Percentiles rank a stretch among this genome's conserved stretches.
Evolutionary conservation across 192 early-diverging fungal genomes (phyloP).

Genomic region (Umbelopsis isabellina): DNA sequence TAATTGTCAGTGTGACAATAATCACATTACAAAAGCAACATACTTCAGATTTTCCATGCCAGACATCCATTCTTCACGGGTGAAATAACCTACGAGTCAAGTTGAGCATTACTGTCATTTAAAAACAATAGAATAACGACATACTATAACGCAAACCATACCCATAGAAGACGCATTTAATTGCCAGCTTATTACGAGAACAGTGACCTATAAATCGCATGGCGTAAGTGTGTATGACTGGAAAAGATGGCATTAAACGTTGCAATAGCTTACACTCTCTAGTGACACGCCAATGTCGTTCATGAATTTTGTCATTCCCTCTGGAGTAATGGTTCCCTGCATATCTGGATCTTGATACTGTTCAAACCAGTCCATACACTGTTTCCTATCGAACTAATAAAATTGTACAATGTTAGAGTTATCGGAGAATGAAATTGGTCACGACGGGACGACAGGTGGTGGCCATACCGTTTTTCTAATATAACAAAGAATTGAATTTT

Average conservation of each 20-base stretch:
- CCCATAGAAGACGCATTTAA: conserved; percentile 36
- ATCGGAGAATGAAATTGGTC: conserved; percentile 8
- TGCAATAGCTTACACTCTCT: conserved; percentile 33
- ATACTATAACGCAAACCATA: background rate
- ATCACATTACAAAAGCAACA: background rate
- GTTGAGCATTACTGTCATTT: background rate
- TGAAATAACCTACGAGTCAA: conserved; percentile 29
- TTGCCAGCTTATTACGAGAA: conserved; percentile 36
- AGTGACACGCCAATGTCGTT: conserved; percentile 31
- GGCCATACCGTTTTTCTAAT: conserved; percentile 25
- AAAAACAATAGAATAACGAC: background rate
- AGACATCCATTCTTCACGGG: conserved; percentile 41
- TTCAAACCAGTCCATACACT: conserved; percentile 33
- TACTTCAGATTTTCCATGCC: conserved; percentile 33
- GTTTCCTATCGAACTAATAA: conserved; percentile 26
- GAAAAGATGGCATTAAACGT: background rate
- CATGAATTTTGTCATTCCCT: conserved; percentile 34
- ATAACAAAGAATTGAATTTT: background rate
- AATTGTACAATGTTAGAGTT: background rate
- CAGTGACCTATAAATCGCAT: conserved; percentile 11
- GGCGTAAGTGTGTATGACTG: background rate
- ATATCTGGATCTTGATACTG: conserved; percentile 32
- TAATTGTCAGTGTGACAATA: background rate
- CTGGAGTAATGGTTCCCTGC: conserved; percentile 30
- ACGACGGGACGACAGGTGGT: conserved; percentile 7